These are phyloP conservation scores for Epichloe uncinata DNA, from an alignment of 2,329 filamentous ascomycete species.

Conservation along the genomic window DNA sequence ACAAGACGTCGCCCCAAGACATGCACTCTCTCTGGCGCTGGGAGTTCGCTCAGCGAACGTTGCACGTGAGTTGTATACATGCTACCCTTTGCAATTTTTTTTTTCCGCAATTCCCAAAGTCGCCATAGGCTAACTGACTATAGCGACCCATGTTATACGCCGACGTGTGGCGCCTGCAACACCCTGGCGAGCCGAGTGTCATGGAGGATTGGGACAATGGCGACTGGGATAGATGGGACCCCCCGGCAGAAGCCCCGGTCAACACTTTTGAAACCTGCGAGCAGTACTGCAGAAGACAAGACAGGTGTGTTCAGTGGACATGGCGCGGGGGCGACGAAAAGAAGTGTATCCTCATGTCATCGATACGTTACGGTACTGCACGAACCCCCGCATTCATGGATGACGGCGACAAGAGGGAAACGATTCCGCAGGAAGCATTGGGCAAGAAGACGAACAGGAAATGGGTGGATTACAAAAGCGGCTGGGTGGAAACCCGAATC, in stretches of 20 bases:
- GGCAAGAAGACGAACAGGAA: constrained; percentile 7
- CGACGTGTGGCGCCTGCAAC: constrained; percentile 24
- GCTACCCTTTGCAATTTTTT: no score
- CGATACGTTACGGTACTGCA: constrained; percentile 15
- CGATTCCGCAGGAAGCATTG: constrained; percentile 10
- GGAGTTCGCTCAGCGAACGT: constrained; percentile 36
- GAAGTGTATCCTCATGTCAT: constrained; percentile 15
- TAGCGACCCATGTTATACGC: constrained; percentile 24
- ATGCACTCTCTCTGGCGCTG: constrained; percentile 38
- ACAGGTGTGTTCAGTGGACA: constrained; percentile 17
- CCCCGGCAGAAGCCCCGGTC: constrained; percentile 14
- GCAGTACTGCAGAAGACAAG: constrained; percentile 13
- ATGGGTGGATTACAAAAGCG: constrained; percentile 18
- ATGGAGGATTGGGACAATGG: constrained; percentile 20
- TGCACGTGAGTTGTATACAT: constrained; percentile 17
- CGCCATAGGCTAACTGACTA: constrained; percentile 6
- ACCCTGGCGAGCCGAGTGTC: constrained; percentile 14
- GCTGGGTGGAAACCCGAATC: constrained; percentile 16
- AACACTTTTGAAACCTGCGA: constrained; percentile 16
- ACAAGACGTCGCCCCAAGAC: constrained; percentile 40
- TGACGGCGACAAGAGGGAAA: constrained; percentile 12
- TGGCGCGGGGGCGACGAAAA: constrained; percentile 19
- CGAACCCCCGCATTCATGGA: constrained; percentile 12
- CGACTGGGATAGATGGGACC: constrained; percentile 17
- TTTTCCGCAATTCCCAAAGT: not conserved